A percentile compares a stretch with the other conserved stretches of the same genome.
phyloP scores from a whole-genome alignment of 352 stramenopile species.

The Globisporangium irregulare region DNA sequence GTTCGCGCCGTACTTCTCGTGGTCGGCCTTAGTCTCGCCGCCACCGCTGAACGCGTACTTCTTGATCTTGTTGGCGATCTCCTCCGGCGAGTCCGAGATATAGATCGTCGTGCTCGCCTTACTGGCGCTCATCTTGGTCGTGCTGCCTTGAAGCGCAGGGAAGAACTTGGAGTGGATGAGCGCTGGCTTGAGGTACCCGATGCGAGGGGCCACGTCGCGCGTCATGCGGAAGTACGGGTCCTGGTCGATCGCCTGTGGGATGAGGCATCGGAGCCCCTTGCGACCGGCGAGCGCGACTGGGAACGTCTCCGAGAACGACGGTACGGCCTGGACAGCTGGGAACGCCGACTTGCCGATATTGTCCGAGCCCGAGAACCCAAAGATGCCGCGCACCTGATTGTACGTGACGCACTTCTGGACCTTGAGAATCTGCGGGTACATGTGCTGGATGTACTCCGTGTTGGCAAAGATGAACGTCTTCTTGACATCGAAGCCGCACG shows the following conservation, averaged over 20 bases:
- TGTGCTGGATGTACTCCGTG: constrained; percentile 98
- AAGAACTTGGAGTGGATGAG: constrained; percentile 99
- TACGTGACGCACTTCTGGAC: constrained; percentile 99
- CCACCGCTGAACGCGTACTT: constrained; percentile 92
- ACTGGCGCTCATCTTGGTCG: constrained; percentile 99
- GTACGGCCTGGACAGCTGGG: constrained; percentile 96
- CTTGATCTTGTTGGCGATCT: constrained; percentile 93
- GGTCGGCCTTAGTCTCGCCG: constrained; percentile 97
- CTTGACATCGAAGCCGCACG: constrained; percentile 94
- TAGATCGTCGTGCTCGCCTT: constrained; percentile 98
- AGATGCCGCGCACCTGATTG: constrained; percentile 97
- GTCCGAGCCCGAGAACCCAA: constrained; percentile 97
- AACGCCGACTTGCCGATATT: constrained; percentile 99
- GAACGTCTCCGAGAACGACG: constrained; percentile 98
- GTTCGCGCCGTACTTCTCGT: constrained; percentile 98
- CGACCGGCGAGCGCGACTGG: constrained; percentile 83
- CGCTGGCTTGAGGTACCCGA: constrained; percentile 95
- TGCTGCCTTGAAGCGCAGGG: constrained; percentile 95
- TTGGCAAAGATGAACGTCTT: constrained; percentile 99
- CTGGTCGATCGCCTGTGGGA: constrained; percentile 99
- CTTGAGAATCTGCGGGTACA: constrained; percentile 99
- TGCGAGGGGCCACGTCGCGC: constrained; percentile 97
- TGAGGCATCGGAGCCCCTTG: constrained; percentile 96
- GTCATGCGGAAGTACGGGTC: constrained; percentile 99
- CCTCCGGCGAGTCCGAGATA: constrained; percentile 96